Percentiles rank a stretch among this genome's conserved stretches.
Conservation (phyloP, 23 red algal species). For the Gracilariopsis chorda region DNA sequence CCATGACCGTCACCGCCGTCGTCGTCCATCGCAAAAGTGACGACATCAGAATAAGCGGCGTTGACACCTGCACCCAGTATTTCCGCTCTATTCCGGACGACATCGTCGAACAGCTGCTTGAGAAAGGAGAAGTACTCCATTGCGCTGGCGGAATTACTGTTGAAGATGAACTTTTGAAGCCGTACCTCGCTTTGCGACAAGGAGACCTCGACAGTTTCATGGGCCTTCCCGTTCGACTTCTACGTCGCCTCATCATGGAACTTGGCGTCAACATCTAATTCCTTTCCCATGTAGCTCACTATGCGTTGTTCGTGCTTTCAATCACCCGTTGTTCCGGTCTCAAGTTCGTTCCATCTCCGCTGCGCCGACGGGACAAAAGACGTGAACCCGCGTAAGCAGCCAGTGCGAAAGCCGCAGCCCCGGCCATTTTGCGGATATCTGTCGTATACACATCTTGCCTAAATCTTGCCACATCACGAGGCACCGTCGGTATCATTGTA, state of each 20-base stretch:
- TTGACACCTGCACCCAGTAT: conserved; percentile 48
- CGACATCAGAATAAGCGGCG: conserved; percentile 6
- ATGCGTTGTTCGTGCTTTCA: not conserved
- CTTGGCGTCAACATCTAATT: not conserved
- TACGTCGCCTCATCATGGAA: conserved; percentile 24
- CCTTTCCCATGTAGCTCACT: not conserved
- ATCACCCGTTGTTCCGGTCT: not conserved
- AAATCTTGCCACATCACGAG: not conserved
- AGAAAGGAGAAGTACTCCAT: conserved; percentile 58
- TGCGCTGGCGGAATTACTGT: conserved; percentile 69
- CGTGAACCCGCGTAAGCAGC: not conserved
- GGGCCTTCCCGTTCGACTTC: conserved; percentile 44
- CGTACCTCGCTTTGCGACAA: conserved; percentile 21
- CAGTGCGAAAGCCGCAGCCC: conserved; percentile 5
- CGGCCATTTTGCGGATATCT: conserved; percentile 11
- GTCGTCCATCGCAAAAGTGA: conserved; percentile 19
- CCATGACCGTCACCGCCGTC: conserved; percentile 54
- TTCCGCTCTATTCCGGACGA: conserved; percentile 59
- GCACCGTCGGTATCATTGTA: not conserved
- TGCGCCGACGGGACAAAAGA: not conserved
- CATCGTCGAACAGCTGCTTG: conserved; percentile 54
- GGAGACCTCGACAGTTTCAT: conserved; percentile 58
- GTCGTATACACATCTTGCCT: not conserved
- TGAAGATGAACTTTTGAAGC: conserved; percentile 49
- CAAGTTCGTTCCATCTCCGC: not conserved